Percentiles rank a stretch among this genome's conserved stretches.
Evolutionary conservation across 2,329 filamentous ascomycete genomes (phyloP).

Genomic region (Fusarium odoratissimum): DNA sequence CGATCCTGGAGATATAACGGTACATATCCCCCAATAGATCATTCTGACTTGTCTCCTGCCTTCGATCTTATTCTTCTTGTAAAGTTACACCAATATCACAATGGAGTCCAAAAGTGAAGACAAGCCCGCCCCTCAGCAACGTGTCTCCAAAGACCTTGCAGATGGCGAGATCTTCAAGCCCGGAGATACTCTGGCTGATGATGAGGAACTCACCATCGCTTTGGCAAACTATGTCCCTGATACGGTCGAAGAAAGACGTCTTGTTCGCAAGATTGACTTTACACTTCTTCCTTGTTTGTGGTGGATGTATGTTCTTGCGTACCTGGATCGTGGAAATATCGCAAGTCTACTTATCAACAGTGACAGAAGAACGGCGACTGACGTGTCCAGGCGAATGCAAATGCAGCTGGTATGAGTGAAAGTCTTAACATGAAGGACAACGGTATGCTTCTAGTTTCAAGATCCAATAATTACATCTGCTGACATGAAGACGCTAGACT

Average conservation of each 20-base stretch:
- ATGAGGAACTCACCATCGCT: conserved; percentile 8
- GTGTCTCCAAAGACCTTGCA: neutral
- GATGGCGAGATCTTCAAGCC: neutral
- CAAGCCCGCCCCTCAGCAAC: rapidly evolving
- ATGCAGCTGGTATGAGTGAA: conserved; percentile 4
- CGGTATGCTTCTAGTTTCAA: neutral
- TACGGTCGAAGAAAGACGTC: conserved; percentile 48
- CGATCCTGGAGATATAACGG: neutral
- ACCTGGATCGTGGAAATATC: conserved; percentile 47
- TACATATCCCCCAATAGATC: rapidly evolving
- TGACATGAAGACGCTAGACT: neutral
- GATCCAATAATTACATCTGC: neutral
- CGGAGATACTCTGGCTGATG: neutral
- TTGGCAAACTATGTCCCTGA: conserved; percentile 16
- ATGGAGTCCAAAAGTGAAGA: neutral
- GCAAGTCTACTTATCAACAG: conserved; percentile 11
- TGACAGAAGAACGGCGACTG: neutral
- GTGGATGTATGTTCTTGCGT: conserved; percentile 47
- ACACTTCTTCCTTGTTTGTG: conserved; percentile 61
- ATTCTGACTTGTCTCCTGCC: neutral
- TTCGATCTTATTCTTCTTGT: no score
- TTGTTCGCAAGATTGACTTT: conserved; percentile 59
- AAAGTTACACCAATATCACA: rapidly evolving
- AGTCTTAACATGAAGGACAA: neutral
- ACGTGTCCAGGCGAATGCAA: neutral